phyloP scores from a whole-genome alignment of 352 stramenopile genomes.

The Phytophthora tubulina region DNA sequence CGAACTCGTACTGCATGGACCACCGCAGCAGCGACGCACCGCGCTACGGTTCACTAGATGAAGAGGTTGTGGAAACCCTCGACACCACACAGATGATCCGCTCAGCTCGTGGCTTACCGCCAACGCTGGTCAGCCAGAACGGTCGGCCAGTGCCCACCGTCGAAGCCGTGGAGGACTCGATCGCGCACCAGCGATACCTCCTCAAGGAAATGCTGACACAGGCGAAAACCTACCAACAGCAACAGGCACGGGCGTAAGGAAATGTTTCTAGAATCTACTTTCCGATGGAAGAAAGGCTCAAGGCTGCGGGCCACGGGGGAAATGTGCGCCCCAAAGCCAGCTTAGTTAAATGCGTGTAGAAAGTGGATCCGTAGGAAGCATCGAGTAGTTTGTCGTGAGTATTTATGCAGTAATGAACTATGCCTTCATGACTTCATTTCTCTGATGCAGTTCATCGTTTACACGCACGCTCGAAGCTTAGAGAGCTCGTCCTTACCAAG shows the following conservation, averaged over 20 bases:
- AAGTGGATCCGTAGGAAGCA: constrained; percentile 22
- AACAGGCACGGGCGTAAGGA: constrained; percentile 33
- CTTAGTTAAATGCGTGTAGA: constrained; percentile 34
- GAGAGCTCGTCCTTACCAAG: neutral
- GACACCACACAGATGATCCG: constrained; percentile 53
- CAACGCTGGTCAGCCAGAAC: constrained; percentile 20
- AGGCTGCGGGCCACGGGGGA: constrained; percentile 20
- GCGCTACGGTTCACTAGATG: constrained; percentile 44
- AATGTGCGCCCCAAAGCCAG: constrained; percentile 20
- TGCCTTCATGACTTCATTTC: constrained; percentile 14
- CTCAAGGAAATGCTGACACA: constrained; percentile 75
- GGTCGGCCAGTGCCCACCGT: constrained; percentile 32
- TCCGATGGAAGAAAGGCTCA: constrained; percentile 38
- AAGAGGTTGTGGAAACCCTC: constrained; percentile 52
- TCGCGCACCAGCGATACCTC: constrained; percentile 70
- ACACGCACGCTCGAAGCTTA: too few species aligned
- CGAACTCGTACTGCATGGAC: constrained; percentile 44
- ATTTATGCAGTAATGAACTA: constrained; percentile 42
- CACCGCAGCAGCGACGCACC: constrained; percentile 40
- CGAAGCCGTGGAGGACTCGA: constrained; percentile 65
- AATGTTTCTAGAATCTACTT: constrained; percentile 26
- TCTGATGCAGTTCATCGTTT: neutral
- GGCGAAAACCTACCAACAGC: constrained; percentile 53
- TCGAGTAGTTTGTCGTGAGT: constrained; percentile 38
- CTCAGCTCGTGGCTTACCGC: constrained; percentile 14